A percentile compares a stretch with the other conserved stretches of the same genome.
Evolutionary conservation across 2,329 filamentous ascomycete species (phyloP).

Genomic region (Capronia epimyces): DNA sequence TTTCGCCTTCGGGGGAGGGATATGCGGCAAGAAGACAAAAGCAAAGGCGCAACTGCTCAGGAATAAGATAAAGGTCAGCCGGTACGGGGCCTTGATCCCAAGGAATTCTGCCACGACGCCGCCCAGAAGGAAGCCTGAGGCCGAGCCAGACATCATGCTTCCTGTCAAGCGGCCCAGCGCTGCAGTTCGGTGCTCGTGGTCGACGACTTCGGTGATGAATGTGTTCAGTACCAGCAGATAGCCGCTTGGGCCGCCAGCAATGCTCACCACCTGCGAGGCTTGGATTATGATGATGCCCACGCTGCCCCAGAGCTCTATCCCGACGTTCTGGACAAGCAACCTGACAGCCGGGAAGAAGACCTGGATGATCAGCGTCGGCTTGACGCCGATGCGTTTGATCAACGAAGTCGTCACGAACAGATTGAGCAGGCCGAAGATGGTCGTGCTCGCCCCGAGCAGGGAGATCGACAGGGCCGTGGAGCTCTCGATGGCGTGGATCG

Average conservation of each 20-base stretch:
- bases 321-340: conserved; percentile 59
- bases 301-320: conserved; percentile 56
- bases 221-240: conserved; percentile 66
- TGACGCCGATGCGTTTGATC: conserved; percentile 62
- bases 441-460: conserved; percentile 63
- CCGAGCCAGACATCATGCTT: conserved; percentile 61
- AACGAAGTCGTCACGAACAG: conserved; percentile 63
- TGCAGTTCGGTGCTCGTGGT: conserved; percentile 55
- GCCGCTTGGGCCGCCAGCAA: conserved; percentile 63
- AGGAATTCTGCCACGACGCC: conserved; percentile 60
- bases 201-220: conserved; percentile 60
- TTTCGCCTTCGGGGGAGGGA: conserved; percentile 38
- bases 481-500: conserved; percentile 57
- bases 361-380: conserved; percentile 57
- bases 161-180: conserved; percentile 63
- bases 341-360: conserved; percentile 61
- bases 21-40: conserved; percentile 43
- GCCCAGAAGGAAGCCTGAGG: conserved; percentile 59
- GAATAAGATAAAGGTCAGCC: conserved; percentile 57
- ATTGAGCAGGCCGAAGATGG: conserved; percentile 62
- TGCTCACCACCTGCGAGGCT: conserved; percentile 60
- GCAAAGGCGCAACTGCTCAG: conserved; percentile 41
- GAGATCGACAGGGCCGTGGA: conserved; percentile 59
- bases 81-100: conserved; percentile 60
- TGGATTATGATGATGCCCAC: conserved; percentile 65